Base-by-base conservation (phyloP, 139 green algal species). In the Raphidocelis subcapitata region DNA sequence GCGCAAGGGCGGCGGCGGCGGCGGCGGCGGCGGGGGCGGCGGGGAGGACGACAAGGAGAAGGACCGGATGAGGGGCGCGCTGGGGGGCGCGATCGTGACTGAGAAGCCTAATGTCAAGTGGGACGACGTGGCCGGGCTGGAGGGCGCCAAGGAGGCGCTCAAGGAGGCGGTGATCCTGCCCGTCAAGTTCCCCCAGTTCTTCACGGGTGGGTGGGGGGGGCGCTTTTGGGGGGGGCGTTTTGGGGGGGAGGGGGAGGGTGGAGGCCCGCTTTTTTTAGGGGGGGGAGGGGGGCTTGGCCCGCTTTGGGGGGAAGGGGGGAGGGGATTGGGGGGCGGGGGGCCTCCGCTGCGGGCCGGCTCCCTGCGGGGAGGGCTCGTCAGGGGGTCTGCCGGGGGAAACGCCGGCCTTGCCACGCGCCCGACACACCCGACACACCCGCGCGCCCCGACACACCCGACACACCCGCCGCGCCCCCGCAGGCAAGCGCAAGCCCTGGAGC, bases 181-280 rank as follows among this genome's bases (percentile, higher is more conserved):
- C 3, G 94, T 99, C 56, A 99, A 98, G 83, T 99, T 98, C 82
- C 96, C 96, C n/a, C 94, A 99, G 81, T 99, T 99, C 74, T 99
- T 99, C 89, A 99, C 95, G 65, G n/a, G n/a, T n/a, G n/a, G n/a
- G n/a, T n/a, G n/a, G n/a, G n/a, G 85, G 83, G 85, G 65, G 54
- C 33, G n/a, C 12, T 55, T 71, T 55, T n/a, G 1, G 15, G 5
- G 68, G n/a, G n/a, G n/a, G n/a, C n/a, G n/a, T n/a, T n/a, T n/a
- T n/a, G n/a, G n/a, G n/a, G n/a, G n/a, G n/a, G n/a, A n/a, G n/a
- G n/a, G n/a, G n/a, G n/a, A n/a, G n/a, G n/a, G n/a, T n/a, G n/a
- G n/a, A n/a, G n/a, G n/a, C n/a, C n/a, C n/a, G n/a, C n/a, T n/a
- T n/a, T n/a, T n/a, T n/a, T n/a, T n/a, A n/a, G n/a, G n/a, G n/a